phyloP scores from a whole-genome alignment of 2,329 filamentous ascomycete species.

The Colletotrichum sp. region DNA sequence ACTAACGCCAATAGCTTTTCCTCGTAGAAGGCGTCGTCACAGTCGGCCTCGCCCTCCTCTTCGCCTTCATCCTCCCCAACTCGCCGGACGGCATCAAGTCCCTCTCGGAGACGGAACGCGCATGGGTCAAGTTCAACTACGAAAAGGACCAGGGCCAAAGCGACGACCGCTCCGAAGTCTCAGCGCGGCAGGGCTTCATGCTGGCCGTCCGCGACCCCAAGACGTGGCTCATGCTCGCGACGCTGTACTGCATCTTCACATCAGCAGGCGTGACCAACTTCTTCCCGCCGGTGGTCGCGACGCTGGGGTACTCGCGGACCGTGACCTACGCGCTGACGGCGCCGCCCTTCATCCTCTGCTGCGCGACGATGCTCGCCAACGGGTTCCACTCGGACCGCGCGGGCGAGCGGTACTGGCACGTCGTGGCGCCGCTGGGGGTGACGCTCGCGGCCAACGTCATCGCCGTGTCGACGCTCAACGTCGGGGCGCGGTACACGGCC shows the following conservation, averaged over 20 bases:
- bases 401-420: not conserved
- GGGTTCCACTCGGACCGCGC: not conserved
- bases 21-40: slow-evolving; percentile 11
- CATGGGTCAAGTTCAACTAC: slow-evolving; percentile 12
- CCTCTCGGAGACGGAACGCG: not conserved
- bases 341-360: not conserved
- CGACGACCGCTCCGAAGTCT: not conserved
- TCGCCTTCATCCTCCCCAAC: slow-evolving; percentile 12
- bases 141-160: slow-evolving; percentile 8
- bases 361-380: not conserved
- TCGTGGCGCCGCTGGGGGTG: not conserved
- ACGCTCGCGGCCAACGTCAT: not conserved
- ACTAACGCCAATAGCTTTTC: not conserved
- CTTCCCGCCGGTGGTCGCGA: not conserved
- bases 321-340: not conserved
- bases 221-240: not conserved
- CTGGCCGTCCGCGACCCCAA: not conserved
- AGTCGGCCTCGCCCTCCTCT: slow-evolving; percentile 2
- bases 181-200: slow-evolving; percentile 15
- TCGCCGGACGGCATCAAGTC: slow-evolving; percentile 1
- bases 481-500: not conserved
- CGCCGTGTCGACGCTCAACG: not conserved
- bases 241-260: not conserved
- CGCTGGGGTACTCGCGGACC: not conserved
- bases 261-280: not conserved